These are phyloP conservation scores for Boletus huronensis DNA, from an alignment of 768 basidiomycete genomes.

Conservation along the genomic window DNA sequence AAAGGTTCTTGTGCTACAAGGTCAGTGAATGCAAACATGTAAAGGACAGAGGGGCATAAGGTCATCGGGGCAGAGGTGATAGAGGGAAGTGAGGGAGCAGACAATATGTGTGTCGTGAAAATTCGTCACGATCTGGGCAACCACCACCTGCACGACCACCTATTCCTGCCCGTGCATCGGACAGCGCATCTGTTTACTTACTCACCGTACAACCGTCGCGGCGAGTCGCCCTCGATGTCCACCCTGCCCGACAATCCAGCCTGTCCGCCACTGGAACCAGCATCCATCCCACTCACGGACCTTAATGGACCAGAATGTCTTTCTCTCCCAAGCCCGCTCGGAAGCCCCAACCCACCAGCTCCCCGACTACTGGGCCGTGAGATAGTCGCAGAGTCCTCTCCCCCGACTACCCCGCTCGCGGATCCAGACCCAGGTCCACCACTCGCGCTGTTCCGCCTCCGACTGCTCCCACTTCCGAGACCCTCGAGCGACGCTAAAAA, in stretches of 20 bases:
- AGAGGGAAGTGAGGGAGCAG: background rate
- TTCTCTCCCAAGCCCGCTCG: slow-evolving; percentile 21
- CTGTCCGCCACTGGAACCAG: slow-evolving; percentile 24
- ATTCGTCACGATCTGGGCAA: background rate
- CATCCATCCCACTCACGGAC: slow-evolving; percentile 25
- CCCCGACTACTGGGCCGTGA: slow-evolving; percentile 13
- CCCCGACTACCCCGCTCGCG: slow-evolving; percentile 6
- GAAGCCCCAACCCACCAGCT: slow-evolving; percentile 6
- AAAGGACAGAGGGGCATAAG: background rate
- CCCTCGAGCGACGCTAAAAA: slow-evolving; percentile 65
- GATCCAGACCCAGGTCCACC: slow-evolving; percentile 13
- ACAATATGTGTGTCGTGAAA: background rate
- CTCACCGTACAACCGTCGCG: slow-evolving; percentile 7
- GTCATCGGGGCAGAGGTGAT: background rate
- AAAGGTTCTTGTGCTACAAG: slow-evolving; percentile 9
- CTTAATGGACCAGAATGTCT: slow-evolving; percentile 31
- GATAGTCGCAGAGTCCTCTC: background rate
- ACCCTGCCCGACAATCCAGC: slow-evolving; percentile 38
- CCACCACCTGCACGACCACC: background rate
- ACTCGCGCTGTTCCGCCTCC: slow-evolving; percentile 22
- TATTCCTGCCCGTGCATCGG: background rate
- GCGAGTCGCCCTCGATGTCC: slow-evolving; percentile 32
- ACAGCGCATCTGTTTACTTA: background rate
- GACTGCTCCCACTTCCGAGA: slow-evolving; percentile 39
- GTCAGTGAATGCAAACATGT: slow-evolving; percentile 1